phyloP scores from a whole-genome alignment of 176 grass and related monocot genomes.

The Musa itinerans region DNA sequence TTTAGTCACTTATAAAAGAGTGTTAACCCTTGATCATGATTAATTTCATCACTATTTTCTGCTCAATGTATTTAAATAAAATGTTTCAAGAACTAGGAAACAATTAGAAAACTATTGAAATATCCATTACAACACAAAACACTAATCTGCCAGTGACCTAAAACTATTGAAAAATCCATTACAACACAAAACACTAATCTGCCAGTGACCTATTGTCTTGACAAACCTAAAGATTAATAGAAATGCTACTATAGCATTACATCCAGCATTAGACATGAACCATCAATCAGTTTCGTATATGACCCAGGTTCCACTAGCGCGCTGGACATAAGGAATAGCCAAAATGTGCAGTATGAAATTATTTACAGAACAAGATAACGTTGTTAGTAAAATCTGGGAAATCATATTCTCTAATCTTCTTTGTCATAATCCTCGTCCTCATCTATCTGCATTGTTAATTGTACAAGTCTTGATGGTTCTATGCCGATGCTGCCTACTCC shows the following conservation, averaged over 20 bases:
- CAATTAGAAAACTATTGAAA: neutral
- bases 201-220: neutral
- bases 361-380: conserved; percentile 3
- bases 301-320: neutral
- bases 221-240: conserved; percentile 1
- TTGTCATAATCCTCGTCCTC: conserved; percentile 97
- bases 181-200: neutral
- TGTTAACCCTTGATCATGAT: neutral
- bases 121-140: neutral
- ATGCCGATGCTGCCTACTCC: conserved; percentile 40
- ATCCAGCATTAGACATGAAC: neutral
- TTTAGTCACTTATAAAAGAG: too few relatives aligned
- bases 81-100: neutral
- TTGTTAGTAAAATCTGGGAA: conserved; percentile 3
- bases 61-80: neutral
- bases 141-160: neutral
- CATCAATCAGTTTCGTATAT: neutral
- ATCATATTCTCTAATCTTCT: conserved; percentile 64
- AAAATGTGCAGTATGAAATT: neutral
- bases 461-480: conserved; percentile 68
- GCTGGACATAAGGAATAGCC: neutral
- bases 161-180: neutral
- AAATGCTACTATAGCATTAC: neutral
- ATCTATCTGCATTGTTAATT: conserved; percentile 78
- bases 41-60: neutral